Conservation (phyloP, 257 asterid genomes). For the Galeopsis tetrahit region DNA sequence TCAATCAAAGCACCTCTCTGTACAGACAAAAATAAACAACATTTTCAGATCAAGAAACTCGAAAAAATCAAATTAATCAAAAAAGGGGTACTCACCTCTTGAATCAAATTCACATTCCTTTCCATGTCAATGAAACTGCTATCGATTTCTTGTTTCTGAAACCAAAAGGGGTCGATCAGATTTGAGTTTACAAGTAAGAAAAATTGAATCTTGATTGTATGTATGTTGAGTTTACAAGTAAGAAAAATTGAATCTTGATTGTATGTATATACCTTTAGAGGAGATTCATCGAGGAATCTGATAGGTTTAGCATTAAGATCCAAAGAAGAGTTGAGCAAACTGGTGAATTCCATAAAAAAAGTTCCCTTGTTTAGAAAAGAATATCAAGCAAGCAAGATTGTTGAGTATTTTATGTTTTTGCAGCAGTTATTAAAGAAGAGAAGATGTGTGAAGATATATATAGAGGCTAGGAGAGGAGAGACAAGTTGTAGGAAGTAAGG, state of each 20-base stretch:
- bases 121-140: constrained; percentile 60
- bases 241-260: too few relatives aligned
- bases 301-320: constrained; percentile 67
- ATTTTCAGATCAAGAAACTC: constrained; percentile 4
- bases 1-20: constrained; percentile 71
- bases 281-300: constrained; percentile 44
- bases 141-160: constrained; percentile 69
- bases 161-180: constrained; percentile 11
- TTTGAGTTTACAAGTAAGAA: background rate
- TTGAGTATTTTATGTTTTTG: constrained; percentile 3
- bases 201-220: background rate
- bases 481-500: constrained; percentile 44
- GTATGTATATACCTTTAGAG: constrained; percentile 41
- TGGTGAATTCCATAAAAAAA: constrained; percentile 70
- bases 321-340: constrained; percentile 69
- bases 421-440: constrained; percentile 34
- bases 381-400: background rate
- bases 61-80: background rate
- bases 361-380: background rate
- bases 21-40: background rate
- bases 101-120: constrained; percentile 39
- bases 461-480: constrained; percentile 5
- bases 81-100: constrained; percentile 53
- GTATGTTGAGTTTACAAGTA: too few relatives aligned
- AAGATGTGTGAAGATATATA: constrained; percentile 24